Evolutionary conservation across 2,329 filamentous ascomycete genomes (phyloP).

Genomic region (Cadophora sp.): DNA sequence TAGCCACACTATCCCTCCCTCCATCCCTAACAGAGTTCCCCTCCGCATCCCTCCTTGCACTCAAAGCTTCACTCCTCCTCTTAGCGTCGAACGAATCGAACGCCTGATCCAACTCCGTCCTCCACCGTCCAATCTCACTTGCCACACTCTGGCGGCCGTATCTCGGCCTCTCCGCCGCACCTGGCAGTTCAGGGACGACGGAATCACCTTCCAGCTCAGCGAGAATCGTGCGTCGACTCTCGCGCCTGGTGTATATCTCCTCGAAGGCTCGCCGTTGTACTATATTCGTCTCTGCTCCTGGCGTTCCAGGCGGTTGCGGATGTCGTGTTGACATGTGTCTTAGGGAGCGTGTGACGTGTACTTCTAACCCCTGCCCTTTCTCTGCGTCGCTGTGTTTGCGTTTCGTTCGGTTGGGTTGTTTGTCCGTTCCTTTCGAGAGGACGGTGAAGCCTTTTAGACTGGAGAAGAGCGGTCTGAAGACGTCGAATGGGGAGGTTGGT

Average conservation of each 20-base stretch:
- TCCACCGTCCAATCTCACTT: slow-evolving; percentile 4
- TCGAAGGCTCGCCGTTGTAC: slow-evolving; percentile 1
- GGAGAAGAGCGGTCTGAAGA: neutral
- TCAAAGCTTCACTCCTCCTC: slow-evolving; percentile 9
- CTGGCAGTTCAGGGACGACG: slow-evolving; percentile 6
- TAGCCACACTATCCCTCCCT: neutral
- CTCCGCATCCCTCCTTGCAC: neutral
- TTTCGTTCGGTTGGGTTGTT: neutral
- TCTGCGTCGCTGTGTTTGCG: slow-evolving; percentile 18
- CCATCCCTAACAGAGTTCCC: neutral
- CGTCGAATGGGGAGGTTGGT: slow-evolving; percentile 1
- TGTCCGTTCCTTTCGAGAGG: neutral
- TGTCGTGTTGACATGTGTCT: neutral
- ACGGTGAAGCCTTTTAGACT: neutral
- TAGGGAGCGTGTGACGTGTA: slow-evolving; percentile 1
- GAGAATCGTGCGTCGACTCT: slow-evolving; percentile 22
- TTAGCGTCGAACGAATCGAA: slow-evolving; percentile 10
- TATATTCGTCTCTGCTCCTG: neutral
- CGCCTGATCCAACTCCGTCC: slow-evolving; percentile 1
- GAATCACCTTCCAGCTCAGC: slow-evolving; percentile 31
- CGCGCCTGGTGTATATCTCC: slow-evolving; percentile 8
- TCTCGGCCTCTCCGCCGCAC: neutral
- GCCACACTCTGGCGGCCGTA: slow-evolving; percentile 7
- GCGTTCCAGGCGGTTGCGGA: neutral
- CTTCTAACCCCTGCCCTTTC: slow-evolving; percentile 7